Evolutionary conservation across 305 asterid genomes (phyloP), one percentile per base, ranked within the genome.

Genomic region (Nicotiana rustica): DNA sequence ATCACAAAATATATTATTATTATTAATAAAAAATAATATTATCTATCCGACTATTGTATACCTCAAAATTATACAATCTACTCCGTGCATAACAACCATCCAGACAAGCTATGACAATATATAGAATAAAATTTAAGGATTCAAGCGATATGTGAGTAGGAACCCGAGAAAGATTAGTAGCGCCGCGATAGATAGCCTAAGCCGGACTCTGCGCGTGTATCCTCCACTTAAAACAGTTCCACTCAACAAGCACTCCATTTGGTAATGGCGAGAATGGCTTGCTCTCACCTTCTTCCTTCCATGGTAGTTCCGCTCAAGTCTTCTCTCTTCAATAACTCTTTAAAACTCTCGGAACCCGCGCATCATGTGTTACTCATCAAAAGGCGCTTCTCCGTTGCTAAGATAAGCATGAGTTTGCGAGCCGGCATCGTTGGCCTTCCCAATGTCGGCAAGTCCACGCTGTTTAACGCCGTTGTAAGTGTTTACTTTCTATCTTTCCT

Each of bases 371-470:
- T 90, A 81, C 73, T 86, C 66, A 71, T 85, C 35, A 89, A 89
- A 82, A 91, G 97, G 82, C 90, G 91, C n/a, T 92, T 89, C 81
- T 86, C 98, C 2, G 90, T 91, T 6, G 86, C 93, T 6, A 94
- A 89, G 90, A 89, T 96, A 81, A 91, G 90, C 91, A 94, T 96
- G 99, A 96, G 97, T 85, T 83, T 96, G 84, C 88, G 88, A 86
- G 98, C 99, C 81, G 98, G 99, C 86, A 96, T 96, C 82, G 99
- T 96, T 44, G 98, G 99, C 57, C 98, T 96, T 77, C 98, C 99
- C 71, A 96, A 96, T 87, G 99, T 96, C 81, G 99, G 99, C 35
- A 94, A 96, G 86, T 94, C 99, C 77, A 96, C 99, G 79, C 95
- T 96, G 59, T 96, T 96, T 91, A 96, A 96, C 87, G 98, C 98